Percentiles rank a stretch among this genome's conserved stretches.
Evolutionary conservation across 495 filamentous ascomycete genomes (phyloP).

Genomic region (Terfezia claveryi): DNA sequence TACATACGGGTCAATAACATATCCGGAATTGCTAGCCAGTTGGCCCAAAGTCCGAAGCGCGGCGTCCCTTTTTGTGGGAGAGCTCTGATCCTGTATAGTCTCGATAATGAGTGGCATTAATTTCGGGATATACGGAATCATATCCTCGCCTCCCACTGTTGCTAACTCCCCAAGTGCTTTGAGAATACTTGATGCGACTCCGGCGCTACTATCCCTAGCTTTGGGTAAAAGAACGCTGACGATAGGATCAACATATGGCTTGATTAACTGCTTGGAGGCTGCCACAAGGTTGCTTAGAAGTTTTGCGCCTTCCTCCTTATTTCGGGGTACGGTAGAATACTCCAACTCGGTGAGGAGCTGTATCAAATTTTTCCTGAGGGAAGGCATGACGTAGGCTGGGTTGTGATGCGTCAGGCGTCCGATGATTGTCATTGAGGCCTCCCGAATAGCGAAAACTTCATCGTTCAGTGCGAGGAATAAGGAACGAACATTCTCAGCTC

Average conservation of each 20-base stretch:
- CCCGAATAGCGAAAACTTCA: constrained; percentile 70
- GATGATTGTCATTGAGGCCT: constrained; percentile 89
- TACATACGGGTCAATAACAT: constrained; percentile 90
- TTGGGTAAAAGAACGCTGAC: constrained; percentile 76
- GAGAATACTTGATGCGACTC: constrained; percentile 79
- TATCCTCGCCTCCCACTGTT: constrained; percentile 75
- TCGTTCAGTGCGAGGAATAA: constrained; percentile 95
- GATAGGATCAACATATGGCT: constrained; percentile 89
- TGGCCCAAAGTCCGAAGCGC: constrained; percentile 80
- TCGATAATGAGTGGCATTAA: constrained; percentile 91
- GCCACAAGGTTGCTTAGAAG: constrained; percentile 79
- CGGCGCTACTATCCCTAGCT: constrained; percentile 55
- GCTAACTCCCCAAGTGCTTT: constrained; percentile 83
- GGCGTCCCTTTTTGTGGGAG: constrained; percentile 67
- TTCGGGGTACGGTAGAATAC: constrained; percentile 78
- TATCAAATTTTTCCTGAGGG: constrained; percentile 77
- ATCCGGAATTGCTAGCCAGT: constrained; percentile 80
- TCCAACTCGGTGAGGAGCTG: constrained; percentile 89
- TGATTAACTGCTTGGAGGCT: constrained; percentile 74
- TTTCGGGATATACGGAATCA: constrained; percentile 64
- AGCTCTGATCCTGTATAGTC: constrained; percentile 78
- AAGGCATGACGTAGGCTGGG: constrained; percentile 90
- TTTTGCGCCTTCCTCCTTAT: constrained; percentile 87
- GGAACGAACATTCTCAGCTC: constrained; percentile 87
- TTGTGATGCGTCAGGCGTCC: constrained; percentile 79